These are phyloP conservation scores for Mycena venus DNA, from an alignment of 768 basidiomycete species.

Conservation along the genomic window DNA sequence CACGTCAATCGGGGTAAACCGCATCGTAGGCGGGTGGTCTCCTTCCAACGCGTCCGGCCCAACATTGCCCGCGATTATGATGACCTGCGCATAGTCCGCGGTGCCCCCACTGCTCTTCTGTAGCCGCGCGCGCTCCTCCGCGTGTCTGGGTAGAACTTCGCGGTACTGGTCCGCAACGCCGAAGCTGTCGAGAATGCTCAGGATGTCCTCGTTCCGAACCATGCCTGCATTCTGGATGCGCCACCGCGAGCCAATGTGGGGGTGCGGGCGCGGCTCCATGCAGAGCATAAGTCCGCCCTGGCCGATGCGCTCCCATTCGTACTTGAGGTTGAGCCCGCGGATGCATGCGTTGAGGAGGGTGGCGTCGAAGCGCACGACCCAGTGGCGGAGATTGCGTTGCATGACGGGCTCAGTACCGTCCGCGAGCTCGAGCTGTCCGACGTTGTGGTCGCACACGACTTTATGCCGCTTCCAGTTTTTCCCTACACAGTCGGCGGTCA, in stretches of 20 bases:
- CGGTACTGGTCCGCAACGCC: not conserved
- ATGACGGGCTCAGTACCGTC: not conserved
- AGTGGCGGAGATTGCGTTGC: conserved; percentile 13
- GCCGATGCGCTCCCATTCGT: conserved; percentile 13
- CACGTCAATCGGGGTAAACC: not conserved
- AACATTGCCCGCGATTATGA: not conserved
- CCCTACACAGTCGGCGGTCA: not conserved
- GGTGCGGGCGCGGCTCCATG: conserved; percentile 11
- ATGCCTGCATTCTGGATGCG: not conserved
- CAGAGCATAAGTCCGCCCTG: not conserved
- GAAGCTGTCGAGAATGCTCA: not conserved
- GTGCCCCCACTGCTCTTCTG: not conserved
- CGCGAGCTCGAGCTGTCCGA: not conserved
- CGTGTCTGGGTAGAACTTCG: not conserved
- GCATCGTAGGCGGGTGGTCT: not conserved
- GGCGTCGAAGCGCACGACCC: conserved; percentile 7
- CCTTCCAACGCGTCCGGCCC: not conserved
- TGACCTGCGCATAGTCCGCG: not conserved
- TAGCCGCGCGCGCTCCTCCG: not conserved
- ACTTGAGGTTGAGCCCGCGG: conserved; percentile 11
- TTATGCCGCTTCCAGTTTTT: conserved; percentile 24
- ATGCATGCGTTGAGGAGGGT: conserved; percentile 6
- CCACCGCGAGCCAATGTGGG: not conserved
- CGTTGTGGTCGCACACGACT: conserved; percentile 10
- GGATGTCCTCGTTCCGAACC: not conserved